These are phyloP conservation scores for Spathaspora gorwiae DNA, from an alignment of 805 yeast species.

Conservation along the genomic window DNA sequence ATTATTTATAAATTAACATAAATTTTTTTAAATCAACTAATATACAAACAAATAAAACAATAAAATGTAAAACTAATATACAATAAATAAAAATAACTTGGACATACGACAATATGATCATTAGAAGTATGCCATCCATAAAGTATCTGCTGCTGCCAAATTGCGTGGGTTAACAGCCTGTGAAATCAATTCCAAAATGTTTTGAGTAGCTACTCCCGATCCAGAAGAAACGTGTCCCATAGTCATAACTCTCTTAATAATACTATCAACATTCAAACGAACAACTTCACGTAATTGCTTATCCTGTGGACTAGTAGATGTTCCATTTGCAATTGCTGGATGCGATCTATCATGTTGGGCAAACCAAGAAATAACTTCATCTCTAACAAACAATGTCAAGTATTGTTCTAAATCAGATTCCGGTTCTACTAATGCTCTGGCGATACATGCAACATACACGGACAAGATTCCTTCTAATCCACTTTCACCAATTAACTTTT, in stretches of 20 bases:
- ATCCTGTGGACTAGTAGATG: constrained; percentile 52
- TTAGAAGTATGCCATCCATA: constrained; percentile 93
- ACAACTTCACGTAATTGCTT: constrained; percentile 84
- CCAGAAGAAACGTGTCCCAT: constrained; percentile 56
- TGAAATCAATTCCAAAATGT: constrained; percentile 82
- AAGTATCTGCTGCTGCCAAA: constrained; percentile 82
- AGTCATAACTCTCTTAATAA: constrained; percentile 72
- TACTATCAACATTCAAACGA: constrained; percentile 78
- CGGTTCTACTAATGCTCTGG: constrained; percentile 84
- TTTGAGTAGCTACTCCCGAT: constrained; percentile 81
- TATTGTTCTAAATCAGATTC: constrained; percentile 89
- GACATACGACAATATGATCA: not conserved
- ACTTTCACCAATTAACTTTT: constrained; percentile 89
- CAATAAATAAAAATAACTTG: not conserved
- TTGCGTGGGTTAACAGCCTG: constrained; percentile 95
- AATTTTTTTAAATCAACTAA: not conserved
- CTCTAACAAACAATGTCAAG: constrained; percentile 90
- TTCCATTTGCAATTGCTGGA: not conserved
- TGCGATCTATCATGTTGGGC: constrained; percentile 73
- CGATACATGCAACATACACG: constrained; percentile 76
- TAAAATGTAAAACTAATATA: not conserved
- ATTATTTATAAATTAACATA: not conserved
- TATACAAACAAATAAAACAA: not conserved
- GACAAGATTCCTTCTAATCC: constrained; percentile 89
- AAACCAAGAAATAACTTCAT: constrained; percentile 93